Evolutionary conservation across 2,329 filamentous ascomycete genomes (phyloP).

Genomic region (Paraconiothyrium sp.): DNA sequence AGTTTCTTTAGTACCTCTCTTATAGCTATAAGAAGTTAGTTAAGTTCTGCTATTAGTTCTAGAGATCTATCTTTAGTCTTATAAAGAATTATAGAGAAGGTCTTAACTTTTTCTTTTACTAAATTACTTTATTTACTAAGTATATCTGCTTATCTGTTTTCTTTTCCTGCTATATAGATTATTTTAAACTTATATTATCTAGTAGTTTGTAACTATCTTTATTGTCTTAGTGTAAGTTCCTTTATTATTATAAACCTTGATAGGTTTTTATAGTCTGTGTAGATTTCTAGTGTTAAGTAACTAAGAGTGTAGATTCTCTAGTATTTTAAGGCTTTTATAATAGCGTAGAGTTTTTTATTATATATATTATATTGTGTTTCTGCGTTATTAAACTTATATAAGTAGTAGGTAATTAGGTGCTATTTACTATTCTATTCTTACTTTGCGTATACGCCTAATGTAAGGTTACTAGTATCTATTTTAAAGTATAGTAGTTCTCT

Average conservation of each 20-base stretch:
- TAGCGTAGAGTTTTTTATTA: neutral
- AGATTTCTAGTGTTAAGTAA: no score
- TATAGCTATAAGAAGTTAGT: no score
- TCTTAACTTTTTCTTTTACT: neutral
- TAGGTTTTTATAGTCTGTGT: no score
- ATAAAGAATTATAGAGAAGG: neutral
- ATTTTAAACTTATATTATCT: no score
- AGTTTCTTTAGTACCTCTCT: neutral
- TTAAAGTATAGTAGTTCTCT: neutral
- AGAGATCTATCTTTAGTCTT: neutral
- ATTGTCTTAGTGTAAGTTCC: no score
- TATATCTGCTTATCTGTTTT: neutral
- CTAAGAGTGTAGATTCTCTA: no score
- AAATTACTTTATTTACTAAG: conserved; percentile 2
- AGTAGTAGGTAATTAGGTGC: conserved; percentile 17
- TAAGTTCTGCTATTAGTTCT: conserved; percentile 1
- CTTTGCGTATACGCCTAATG: no score
- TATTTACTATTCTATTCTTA: conserved; percentile 11
- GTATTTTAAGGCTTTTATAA: no score
- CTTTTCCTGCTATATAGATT: neutral
- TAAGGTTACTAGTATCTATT: no score
- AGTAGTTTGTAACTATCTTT: no score
- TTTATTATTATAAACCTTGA: no score
- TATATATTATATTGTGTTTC: conserved; percentile 17
- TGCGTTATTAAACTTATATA: conserved; percentile 10